phyloP scores from a whole-genome alignment of 768 basidiomycete genomes.

The Kwoniella botswanensis region DNA sequence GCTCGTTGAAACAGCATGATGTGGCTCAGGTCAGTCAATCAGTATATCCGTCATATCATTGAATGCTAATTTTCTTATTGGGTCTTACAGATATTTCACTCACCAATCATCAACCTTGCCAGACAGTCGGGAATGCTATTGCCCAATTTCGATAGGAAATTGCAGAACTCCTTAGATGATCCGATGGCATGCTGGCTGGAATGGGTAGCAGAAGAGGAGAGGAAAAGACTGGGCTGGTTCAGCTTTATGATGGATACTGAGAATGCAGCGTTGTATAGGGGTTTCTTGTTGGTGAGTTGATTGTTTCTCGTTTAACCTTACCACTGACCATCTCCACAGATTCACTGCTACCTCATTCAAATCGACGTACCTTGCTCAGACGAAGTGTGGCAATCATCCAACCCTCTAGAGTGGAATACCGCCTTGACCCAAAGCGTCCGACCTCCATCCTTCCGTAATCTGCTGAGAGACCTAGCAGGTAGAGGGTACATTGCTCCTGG shows the following conservation, averaged over 20 bases:
- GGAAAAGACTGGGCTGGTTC: slow-evolving; percentile 29
- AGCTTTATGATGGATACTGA: slow-evolving; percentile 34
- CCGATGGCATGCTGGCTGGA: slow-evolving; percentile 30
- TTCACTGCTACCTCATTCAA: slow-evolving; percentile 24
- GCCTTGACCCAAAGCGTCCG: not conserved
- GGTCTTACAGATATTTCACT: slow-evolving; percentile 28
- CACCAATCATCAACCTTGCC: slow-evolving; percentile 25
- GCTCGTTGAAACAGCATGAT: slow-evolving; percentile 30
- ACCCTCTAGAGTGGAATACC: slow-evolving; percentile 15
- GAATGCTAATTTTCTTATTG: not conserved
- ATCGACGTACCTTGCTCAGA: slow-evolving; percentile 17
- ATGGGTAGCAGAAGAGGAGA: slow-evolving; percentile 34
- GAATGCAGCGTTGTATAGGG: slow-evolving; percentile 28
- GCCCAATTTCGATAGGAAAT: slow-evolving; percentile 12
- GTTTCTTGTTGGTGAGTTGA: slow-evolving; percentile 20
- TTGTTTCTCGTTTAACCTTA: not conserved
- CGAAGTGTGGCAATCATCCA: slow-evolving; percentile 16
- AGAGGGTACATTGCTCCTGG: slow-evolving; percentile 18
- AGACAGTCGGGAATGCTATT: slow-evolving; percentile 27
- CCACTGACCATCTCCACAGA: slow-evolving; percentile 9
- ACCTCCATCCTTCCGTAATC: slow-evolving; percentile 23
- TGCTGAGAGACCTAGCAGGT: slow-evolving; percentile 27
- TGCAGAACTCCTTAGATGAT: slow-evolving; percentile 12
- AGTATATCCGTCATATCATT: slow-evolving; percentile 7
- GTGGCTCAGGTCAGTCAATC: slow-evolving; percentile 20